These are phyloP conservation scores for Aureobasidium mangrovei DNA, from an alignment of 2,329 filamentous ascomycete genomes.

Conservation along the genomic window DNA sequence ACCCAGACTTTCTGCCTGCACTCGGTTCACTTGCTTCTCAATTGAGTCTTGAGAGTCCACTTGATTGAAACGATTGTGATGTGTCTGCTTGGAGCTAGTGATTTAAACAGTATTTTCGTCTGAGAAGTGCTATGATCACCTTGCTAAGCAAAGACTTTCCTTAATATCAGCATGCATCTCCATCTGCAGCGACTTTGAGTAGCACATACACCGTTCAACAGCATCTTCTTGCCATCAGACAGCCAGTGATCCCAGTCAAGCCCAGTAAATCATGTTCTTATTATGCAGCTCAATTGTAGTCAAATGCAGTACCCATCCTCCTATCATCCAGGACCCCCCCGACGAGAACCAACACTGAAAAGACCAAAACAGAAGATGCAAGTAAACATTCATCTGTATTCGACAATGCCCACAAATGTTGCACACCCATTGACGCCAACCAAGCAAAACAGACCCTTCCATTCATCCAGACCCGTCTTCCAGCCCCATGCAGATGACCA, in stretches of 20 bases:
- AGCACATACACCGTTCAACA: too few species aligned
- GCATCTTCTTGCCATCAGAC: too few species aligned
- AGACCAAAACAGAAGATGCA: background rate
- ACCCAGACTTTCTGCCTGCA: background rate
- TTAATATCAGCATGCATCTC: too few species aligned
- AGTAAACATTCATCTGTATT: background rate
- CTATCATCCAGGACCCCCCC: background rate
- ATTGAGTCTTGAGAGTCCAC: too few species aligned
- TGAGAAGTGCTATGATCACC: too few species aligned
- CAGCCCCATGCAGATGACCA: background rate
- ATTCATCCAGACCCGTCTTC: background rate
- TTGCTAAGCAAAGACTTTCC: too few species aligned
- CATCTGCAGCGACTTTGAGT: too few species aligned
- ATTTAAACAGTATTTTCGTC: too few species aligned
- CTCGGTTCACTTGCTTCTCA: background rate
- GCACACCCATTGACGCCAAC: background rate
- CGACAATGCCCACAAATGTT: background rate
- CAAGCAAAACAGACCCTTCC: background rate
- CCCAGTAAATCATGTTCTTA: background rate
- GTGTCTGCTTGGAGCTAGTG: too few species aligned
- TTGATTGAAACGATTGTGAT: too few species aligned
- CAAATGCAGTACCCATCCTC: conserved; percentile 1
- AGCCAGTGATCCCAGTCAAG: too few species aligned
- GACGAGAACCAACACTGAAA: background rate
- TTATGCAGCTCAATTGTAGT: conserved; percentile 2